Evolutionary conservation across 805 yeast species (phyloP), one percentile per base, ranked within the genome.

Genomic region (Candida nanaspora): DNA sequence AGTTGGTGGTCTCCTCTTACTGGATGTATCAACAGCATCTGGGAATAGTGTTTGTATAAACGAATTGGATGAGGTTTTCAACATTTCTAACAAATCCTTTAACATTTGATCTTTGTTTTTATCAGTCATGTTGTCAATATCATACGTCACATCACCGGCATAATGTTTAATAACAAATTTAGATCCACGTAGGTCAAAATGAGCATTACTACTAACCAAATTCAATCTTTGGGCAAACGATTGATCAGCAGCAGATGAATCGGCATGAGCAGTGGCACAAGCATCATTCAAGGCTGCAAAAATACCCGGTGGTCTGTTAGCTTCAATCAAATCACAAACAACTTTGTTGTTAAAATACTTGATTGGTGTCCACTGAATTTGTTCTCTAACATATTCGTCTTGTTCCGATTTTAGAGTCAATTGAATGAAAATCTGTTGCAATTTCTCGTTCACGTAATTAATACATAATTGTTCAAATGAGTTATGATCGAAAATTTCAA

Each of bases 131-230:
- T 85, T 83, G 25, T 71, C 67, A 40, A 89, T 80, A 47, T 89
- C 96, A 57, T 93, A 93, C 11, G 88, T 84, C 37, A 93, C 99
- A 66, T 93, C 98, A 57, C 98, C 98, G 19, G 99, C 99, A 66
- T 93, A 93, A 65, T 93, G 99, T 65, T 86, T 89, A 56, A 93
- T 78, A 41, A 93, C 68, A 51, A 93, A 93, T 61, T 93, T 91
- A 27, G 81, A 76, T 47, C 85, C 80, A 56, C 98, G 80, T 52
- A 85, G 75, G 53, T 89, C 96, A 57, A 93, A 88, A 61, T 93
- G 94, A 20, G 86, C 82, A 61, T 88, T 89, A 19, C 74, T 63
- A 6, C 88, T 69, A 43, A 93, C 85, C 78, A 86, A 72, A 50
- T 87, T 85, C 54, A 93, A 71, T 63, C 97, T 76, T 69, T 87